phyloP scores from a whole-genome alignment of 73 alveolate genomes.

The Paramecium sexaurelia region DNA sequence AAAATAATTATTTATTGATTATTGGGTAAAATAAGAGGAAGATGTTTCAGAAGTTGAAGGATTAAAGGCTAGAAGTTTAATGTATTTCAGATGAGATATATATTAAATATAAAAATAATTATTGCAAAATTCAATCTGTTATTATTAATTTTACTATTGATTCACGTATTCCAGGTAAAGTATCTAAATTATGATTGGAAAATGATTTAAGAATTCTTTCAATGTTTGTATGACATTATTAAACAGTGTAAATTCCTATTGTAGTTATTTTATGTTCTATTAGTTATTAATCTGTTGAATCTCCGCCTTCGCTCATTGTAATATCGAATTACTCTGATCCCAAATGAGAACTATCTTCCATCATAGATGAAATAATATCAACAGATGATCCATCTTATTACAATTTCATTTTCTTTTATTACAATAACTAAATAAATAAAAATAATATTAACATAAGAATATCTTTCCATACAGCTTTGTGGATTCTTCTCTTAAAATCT shows the following conservation, averaged over 20 bases:
- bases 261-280: background rate
- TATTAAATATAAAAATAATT: background rate
- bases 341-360: background rate
- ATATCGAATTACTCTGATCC: background rate
- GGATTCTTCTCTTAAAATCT: background rate
- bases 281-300: background rate
- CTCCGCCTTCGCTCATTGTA: background rate
- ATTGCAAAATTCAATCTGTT: background rate
- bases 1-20: background rate
- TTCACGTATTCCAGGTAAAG: background rate
- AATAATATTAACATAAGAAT: background rate
- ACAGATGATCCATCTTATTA: background rate
- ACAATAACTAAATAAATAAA: background rate
- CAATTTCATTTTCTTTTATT: background rate
- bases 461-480: background rate
- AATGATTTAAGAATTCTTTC: background rate
- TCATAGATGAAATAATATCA: background rate
- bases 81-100: slow-evolving; percentile 32
- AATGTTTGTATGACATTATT: background rate
- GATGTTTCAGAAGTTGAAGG: background rate
- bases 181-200: background rate
- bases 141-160: background rate
- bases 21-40: slow-evolving; percentile 11
- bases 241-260: background rate
- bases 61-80: slow-evolving; percentile 15